Conservation (phyloP, 2,329 filamentous ascomycete species). For the Nigrospora sphaerica region DNA sequence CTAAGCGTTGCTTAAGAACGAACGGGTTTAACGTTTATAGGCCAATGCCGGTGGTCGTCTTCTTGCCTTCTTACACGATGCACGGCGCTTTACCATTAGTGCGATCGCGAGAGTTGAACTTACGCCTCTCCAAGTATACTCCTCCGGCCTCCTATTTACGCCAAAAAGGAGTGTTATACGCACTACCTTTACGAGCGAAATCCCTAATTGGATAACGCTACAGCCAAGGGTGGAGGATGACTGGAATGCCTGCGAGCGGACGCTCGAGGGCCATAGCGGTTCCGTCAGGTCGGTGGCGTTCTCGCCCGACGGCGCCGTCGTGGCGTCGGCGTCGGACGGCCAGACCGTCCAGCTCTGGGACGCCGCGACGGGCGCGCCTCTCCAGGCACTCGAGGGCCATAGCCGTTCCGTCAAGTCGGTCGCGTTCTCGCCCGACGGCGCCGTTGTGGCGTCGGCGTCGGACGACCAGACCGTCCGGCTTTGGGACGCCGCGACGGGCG, state of each 20-base stretch:
- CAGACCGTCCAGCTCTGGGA: too few species aligned
- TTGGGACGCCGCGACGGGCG: too few species aligned
- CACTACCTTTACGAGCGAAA: slow-evolving; percentile 6
- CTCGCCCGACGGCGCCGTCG: too few species aligned
- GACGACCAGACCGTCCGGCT: too few species aligned
- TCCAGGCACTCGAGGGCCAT: too few species aligned
- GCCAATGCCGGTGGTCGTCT: background rate
- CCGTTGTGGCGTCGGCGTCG: too few species aligned
- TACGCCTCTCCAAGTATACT: slow-evolving; percentile 25
- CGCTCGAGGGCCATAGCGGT: too few species aligned
- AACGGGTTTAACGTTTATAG: slow-evolving; percentile 4
- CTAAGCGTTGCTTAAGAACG: background rate
- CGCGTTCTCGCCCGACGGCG: too few species aligned
- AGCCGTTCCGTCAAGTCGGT: too few species aligned
- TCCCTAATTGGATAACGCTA: slow-evolving; percentile 10
- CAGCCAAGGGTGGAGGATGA: slow-evolving; percentile 5
- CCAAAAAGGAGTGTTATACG: slow-evolving; percentile 19
- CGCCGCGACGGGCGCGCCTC: too few species aligned
- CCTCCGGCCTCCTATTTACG: slow-evolving; percentile 21
- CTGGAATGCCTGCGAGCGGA: slow-evolving; percentile 10
- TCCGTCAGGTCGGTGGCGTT: too few species aligned
- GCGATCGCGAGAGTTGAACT: slow-evolving; percentile 16
- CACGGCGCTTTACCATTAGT: slow-evolving; percentile 14
- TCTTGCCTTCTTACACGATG: slow-evolving; percentile 14
- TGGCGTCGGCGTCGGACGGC: too few species aligned